These are phyloP conservation scores for Triticum turgidum DNA, from an alignment of 176 grass and related monocot genomes.

Conservation along the genomic window DNA sequence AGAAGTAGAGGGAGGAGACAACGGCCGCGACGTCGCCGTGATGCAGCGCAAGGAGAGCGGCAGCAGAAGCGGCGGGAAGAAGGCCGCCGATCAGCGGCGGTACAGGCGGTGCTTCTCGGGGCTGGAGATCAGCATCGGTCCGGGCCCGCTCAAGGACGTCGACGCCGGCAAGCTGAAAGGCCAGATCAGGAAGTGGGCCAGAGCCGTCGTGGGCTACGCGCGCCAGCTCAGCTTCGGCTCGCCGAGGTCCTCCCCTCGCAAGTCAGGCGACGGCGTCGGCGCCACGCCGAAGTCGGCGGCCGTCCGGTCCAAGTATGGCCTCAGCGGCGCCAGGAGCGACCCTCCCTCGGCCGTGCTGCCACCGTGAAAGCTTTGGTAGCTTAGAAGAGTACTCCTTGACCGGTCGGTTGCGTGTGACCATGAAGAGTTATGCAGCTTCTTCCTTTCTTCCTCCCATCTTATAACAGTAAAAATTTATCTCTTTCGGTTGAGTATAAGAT, in stretches of 20 bases:
- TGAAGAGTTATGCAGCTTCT: background rate
- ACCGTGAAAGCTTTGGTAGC: background rate
- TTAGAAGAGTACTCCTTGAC: background rate
- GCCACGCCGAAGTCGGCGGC: background rate
- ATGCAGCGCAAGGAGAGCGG: background rate
- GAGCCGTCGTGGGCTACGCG: slow-evolving; percentile 59
- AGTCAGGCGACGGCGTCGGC: background rate
- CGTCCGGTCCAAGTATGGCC: slow-evolving; percentile 12
- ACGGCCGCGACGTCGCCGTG: background rate
- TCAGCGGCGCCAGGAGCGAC: background rate
- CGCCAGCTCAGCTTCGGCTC: slow-evolving; percentile 71
- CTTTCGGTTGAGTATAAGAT: background rate
- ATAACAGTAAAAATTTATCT: background rate
- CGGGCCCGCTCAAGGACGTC: slow-evolving; percentile 52
- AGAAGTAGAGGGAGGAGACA: background rate
- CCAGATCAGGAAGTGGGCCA: slow-evolving; percentile 70
- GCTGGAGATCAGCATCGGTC: slow-evolving; percentile 49
- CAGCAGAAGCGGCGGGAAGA: background rate
- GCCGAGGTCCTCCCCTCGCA: slow-evolving; percentile 20
- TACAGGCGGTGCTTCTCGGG: slow-evolving; percentile 59
- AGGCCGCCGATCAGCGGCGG: background rate
- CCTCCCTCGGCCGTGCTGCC: background rate
- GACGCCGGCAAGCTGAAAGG: slow-evolving; percentile 66
- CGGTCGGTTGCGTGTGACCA: background rate
- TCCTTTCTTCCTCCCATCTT: background rate